Evolutionary conservation across 1,284 basidiomycete species (phyloP), one percentile per base, ranked within the genome.

Genomic region (Ceraceosorus guamensis): DNA sequence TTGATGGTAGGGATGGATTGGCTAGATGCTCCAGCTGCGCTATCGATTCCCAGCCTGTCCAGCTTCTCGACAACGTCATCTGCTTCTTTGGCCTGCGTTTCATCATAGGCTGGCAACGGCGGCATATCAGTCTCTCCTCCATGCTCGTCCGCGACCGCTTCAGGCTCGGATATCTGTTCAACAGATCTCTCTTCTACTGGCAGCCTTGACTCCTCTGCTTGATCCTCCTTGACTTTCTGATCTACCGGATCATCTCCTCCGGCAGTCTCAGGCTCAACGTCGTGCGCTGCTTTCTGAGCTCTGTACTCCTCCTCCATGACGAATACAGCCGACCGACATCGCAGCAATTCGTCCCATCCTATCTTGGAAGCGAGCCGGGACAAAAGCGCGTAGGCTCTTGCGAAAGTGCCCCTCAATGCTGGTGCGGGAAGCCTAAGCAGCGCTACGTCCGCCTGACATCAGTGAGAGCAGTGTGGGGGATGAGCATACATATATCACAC

Each of bases 221-320:
- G n/a, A n/a, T n/a, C n/a, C n/a, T n/a, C n/a, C n/a, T n/a, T n/a
- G n/a, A n/a, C n/a, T n/a, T n/a, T n/a, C n/a, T n/a, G n/a, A n/a
- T n/a, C n/a, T n/a, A n/a, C n/a, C n/a, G n/a, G n/a, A n/a, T n/a
- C n/a, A n/a, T n/a, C n/a, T n/a, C n/a, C n/a, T n/a, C n/a, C n/a
- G 57, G 37, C 8, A 8, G 37, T 41, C 8, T 8, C 37, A n/a
- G 37, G 8, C 37, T 8, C 8, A 8, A n/a, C n/a, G 37, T 41
- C 37, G 8, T 41, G 52, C 24, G 60, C 61, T 6, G 78, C 75
- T 65, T 81, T 81, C 64, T 82, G 81, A 64, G 79, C 74, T 33
- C 95, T 82, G 76, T 98, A 99, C 77, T 99, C 93, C 76, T 98
- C 93, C 77, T 98, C 93, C 93, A 98, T 99, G 41, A 99, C 95